Evolutionary conservation across 1,139 yeast genomes (phyloP), one percentile per base, ranked within the genome.

Genomic region (Diutina rugosa): DNA sequence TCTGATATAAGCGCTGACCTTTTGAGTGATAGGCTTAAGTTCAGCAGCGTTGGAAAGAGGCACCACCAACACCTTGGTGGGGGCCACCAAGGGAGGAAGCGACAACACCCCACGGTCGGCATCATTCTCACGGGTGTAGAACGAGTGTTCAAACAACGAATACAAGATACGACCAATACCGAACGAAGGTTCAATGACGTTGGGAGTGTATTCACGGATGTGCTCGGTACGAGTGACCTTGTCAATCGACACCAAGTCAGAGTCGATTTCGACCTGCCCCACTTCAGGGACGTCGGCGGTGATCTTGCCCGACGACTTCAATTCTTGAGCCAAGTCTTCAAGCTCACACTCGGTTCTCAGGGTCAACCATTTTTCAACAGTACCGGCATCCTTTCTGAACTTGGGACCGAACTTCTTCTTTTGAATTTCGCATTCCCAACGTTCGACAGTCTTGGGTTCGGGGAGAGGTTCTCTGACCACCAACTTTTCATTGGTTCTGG

Each of bases 81-180:
- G 99, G 4, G 99, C 98, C 62, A 95, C 96, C 60, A 86, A 72
- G 57, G 99, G 98, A 63, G 95, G 95, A 78, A 95, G 87, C 10
- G 98, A 90, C 63, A 95, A 79, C 26, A 90, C 96, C 58, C 88
- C 86, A 73, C 99, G 90, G 63, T 93, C 95, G 56, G 84, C 77
- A 68, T 90, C 96, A 68, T 87, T 97, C 38, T 95, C 89, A 75
- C 99, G 87, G 58, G 87, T 74, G 97, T 97, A 95, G 85, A 86
- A 95, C 59, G 82, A 81, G 73, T 95, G 99, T 77, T 95, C 99
- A 68, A 91, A 87, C 63, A 93, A 74, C 54, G 97, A 81, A 76
- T 95, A 95, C 63, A 95, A 78, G 69, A 95, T 90, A 78, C 99
- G 93, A 61, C 99, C 99, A 69, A 95, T 88, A 81, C 99, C 99